phyloP scores from a whole-genome alignment of 2,329 filamentous ascomycete species.

The Trichothecium sympodiale region DNA sequence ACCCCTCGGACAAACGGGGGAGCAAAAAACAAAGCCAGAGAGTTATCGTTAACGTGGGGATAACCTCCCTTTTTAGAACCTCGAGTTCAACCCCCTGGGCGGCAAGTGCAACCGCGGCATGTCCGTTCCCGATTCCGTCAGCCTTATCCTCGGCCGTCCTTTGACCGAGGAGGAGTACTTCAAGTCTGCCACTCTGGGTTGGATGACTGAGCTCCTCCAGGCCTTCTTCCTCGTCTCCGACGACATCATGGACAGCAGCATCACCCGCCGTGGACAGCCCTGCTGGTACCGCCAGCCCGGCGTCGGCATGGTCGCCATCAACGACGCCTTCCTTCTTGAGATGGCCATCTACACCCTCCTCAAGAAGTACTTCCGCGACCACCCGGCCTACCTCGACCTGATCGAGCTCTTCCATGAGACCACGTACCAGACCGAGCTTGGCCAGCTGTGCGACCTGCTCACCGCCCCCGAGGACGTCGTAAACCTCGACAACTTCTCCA shows the following conservation, averaged over 20 bases:
- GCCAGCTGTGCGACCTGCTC: conserved; percentile 87
- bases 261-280: conserved; percentile 85
- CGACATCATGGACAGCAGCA: conserved; percentile 96
- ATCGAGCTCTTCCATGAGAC: conserved; percentile 95
- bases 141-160: conserved; percentile 60
- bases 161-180: conserved; percentile 80
- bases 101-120: conserved; percentile 99
- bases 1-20: no score
- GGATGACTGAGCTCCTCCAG: conserved; percentile 96
- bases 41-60: conserved; percentile 1
- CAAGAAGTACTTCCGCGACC: conserved; percentile 84
- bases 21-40: neutral
- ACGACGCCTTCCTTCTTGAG: conserved; percentile 96
- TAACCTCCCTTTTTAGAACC: conserved; percentile 42
- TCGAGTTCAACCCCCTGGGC: conserved; percentile 78
- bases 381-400: conserved; percentile 81
- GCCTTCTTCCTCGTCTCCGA: conserved; percentile 98
- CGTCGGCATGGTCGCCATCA: conserved; percentile 95
- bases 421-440: conserved; percentile 87
- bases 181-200: conserved; percentile 77
- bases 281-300: conserved; percentile 92
- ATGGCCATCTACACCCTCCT: conserved; percentile 80
- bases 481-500: conserved; percentile 76
- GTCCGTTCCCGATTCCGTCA: conserved; percentile 86
- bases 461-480: conserved; percentile 77